Evolutionary conservation across 495 filamentous ascomycete species (phyloP), one percentile per base, ranked within the genome.

Genomic region (Podospora tetraspora): DNA sequence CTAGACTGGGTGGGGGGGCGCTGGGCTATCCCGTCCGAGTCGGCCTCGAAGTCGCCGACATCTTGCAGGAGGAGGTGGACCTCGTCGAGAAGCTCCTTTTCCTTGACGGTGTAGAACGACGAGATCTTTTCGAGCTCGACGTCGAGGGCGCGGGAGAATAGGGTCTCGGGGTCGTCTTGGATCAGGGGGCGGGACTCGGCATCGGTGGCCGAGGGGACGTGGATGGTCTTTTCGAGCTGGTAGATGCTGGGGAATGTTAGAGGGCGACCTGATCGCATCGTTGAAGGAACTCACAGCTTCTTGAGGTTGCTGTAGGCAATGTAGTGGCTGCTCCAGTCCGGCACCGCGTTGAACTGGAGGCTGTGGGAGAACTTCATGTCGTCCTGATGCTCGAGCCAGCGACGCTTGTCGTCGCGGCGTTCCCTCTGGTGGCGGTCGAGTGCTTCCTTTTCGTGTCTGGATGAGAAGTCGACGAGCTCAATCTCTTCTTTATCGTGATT

Each of bases 321-420:
- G 78, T 99, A 99, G 79, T 97, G 87, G 69, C 88, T 91, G 81
- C 93, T 97, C 95, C 95, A 99, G 76, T 99, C 95, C 23, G 96
- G 95, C 66, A 99, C 96, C 66, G 95, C 93, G 80, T 99, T 99
- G 81, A 99, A 99, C 82, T 99, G 95, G 71, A 99, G 89, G 80
- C 96, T 98, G 77, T 98, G 95, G 62, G 95, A 97, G 84, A 99
- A 99, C 87, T 97, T 98, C 95, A 99, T 99, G 70, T 93, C 92
- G 89, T 89, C 87, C 64, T 81, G 86, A 75, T 86, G 78, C 68
- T 86, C 84, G 58, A 89, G 84, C 81, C 84, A 82, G 62, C 79
- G 73, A 71, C 79, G 81, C 79, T 87, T 86, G 43, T n/a, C 16
- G 43, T 52, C 70, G 78, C 78, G 61, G 76, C 78, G n/a, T 75